phyloP scores from a whole-genome alignment of 805 yeast species.

The Starmerella potacharoeniae region DNA sequence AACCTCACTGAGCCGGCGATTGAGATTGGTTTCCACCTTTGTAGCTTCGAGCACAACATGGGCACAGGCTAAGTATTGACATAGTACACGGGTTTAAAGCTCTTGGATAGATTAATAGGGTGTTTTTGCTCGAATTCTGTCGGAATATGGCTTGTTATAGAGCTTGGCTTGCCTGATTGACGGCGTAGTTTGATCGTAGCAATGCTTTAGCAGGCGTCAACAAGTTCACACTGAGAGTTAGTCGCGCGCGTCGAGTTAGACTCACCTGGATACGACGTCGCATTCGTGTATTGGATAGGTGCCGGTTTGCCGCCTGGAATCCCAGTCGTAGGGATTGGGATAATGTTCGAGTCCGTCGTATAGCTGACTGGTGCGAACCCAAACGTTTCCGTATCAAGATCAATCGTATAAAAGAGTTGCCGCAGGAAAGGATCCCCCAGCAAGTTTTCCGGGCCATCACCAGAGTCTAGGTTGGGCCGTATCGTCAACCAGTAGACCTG shows the following conservation, averaged over 20 bases:
- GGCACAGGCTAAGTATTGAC: neutral
- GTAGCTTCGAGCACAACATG: conserved; percentile 19
- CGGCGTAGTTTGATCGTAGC: no score
- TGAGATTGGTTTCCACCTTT: conserved; percentile 40
- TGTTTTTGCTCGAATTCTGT: no score
- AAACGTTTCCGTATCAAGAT: conserved; percentile 45
- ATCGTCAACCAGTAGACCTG: neutral
- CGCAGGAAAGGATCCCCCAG: conserved; percentile 46
- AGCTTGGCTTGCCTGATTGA: no score
- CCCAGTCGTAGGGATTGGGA: neutral
- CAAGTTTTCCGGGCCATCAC: neutral
- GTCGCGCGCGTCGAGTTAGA: neutral
- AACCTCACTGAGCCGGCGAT: conserved; percentile 79
- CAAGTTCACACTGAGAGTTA: neutral
- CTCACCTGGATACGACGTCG: neutral
- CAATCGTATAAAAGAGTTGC: conserved; percentile 54
- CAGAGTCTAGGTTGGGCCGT: neutral
- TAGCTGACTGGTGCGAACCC: conserved; percentile 38
- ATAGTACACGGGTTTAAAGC: no score
- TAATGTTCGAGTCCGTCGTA: conserved; percentile 2
- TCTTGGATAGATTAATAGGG: neutral
- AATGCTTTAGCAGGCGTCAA: neutral
- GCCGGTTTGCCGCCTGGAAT: conserved; percentile 11
- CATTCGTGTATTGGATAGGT: conserved; percentile 4
- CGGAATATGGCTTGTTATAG: no score